These are phyloP conservation scores for Penicillium coprophilum DNA, from an alignment of 495 filamentous ascomycete species.

Conservation along the genomic window DNA sequence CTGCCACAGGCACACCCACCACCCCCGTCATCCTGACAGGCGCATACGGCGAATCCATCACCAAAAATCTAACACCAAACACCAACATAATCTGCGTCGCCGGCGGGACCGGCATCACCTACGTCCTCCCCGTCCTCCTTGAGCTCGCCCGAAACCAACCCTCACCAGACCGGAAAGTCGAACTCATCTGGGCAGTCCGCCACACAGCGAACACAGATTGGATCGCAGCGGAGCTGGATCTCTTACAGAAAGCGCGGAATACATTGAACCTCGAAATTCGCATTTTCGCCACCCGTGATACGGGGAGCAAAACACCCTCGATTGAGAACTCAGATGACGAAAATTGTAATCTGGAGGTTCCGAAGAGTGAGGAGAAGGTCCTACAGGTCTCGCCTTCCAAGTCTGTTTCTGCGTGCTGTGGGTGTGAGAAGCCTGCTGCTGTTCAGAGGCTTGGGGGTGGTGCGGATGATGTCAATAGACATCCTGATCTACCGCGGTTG, in stretches of 20 bases:
- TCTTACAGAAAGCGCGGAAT: conserved; percentile 39
- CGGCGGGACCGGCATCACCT: conserved; percentile 65
- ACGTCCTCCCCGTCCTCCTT: conserved; percentile 57
- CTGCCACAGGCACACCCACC: conserved; percentile 27
- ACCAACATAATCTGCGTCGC: conserved; percentile 61
- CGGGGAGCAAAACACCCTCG: conserved; percentile 5
- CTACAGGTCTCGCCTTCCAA: conserved; percentile 7
- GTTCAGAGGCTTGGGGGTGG: conserved; percentile 15
- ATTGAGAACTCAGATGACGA: conserved; percentile 3
- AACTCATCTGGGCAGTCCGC: conserved; percentile 63
- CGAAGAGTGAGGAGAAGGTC: conserved; percentile 12
- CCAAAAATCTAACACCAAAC: conserved; percentile 36
- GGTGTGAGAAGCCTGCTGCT: conserved; percentile 10
- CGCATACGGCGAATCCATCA: conserved; percentile 56
- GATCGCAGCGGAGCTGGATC: conserved; percentile 55
- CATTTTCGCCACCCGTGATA: conserved; percentile 56
- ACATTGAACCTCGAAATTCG: conserved; percentile 45
- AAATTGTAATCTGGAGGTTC: conserved; percentile 8
- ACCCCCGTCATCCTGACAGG: conserved; percentile 57
- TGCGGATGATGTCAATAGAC: conserved; percentile 17
- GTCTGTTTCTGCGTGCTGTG: conserved; percentile 12
- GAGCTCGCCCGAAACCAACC: conserved; percentile 35
- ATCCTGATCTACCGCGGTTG: conserved; percentile 31
- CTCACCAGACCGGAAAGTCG: conserved; percentile 39
- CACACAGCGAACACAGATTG: conserved; percentile 53